Base-by-base conservation (phyloP, 768 basidiomycete species). In the Cystofilobasidium capitatum region DNA sequence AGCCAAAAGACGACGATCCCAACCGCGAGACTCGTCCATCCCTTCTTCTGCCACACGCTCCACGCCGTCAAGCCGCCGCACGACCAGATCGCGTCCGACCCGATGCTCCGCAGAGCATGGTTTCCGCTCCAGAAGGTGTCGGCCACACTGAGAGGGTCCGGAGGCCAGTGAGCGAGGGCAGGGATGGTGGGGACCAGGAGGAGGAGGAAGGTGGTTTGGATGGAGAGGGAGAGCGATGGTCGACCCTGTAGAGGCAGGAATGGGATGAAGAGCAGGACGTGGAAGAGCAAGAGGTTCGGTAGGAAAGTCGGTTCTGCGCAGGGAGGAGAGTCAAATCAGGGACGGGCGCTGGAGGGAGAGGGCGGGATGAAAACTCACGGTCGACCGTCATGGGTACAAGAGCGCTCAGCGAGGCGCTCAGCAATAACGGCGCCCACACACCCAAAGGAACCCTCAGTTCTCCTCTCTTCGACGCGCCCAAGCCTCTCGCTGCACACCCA, bases 181-280 rank as follows among this genome's bases (percentile, higher is more conserved):
- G 39, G 40, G 16, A 24, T 24, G 42, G 24, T 10, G n/a, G 22
- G 14, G 22, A 44, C 24, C 37, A 26, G 26, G 5, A 42, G 39
- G 3, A 22, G 40, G 35, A 42, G 7, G 14, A 44, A 26, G 39
- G 40, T 16, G 29, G 40, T 40, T 20, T 8, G 24, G 42, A 29
- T 20, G 7, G 29, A 42, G 10, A n/a, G 59, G 26, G 24, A 16
- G 59, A 29, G 20, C 22, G 35, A 4, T 8, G 40, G 24, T 40
- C 40, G 39, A 10, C 22, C 10, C 36, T 6, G 20, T 36, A 40
- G 39, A 2, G 37, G 40, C n/a, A 60, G 37, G 26, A 39, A 29
- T 6, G 59, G 59, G 59, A 26, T 26, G 40, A 60, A 42, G 37
- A 60, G 59, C 9, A 39, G 40, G 29, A 55, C 8, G 40, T 60